These are phyloP conservation scores for Grifola frondosa DNA, from an alignment of 1,284 basidiomycete genomes.

Conservation along the genomic window DNA sequence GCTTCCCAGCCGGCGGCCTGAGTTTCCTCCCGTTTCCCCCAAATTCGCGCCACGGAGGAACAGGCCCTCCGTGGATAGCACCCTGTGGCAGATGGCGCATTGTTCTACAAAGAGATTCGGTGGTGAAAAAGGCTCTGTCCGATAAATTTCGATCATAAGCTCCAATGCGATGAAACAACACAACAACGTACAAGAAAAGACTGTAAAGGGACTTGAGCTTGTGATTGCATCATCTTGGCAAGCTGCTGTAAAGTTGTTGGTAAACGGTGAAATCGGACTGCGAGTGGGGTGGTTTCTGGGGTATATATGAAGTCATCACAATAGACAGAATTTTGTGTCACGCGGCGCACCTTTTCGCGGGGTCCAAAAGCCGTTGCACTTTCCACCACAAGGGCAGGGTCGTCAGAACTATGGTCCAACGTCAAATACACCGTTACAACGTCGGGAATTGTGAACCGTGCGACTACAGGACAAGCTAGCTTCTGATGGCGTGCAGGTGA, in stretches of 20 bases:
- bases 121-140: conserved; percentile 55
- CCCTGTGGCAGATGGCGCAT: conserved; percentile 58
- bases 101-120: conserved; percentile 56
- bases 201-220: conserved; percentile 51
- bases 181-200: conserved; percentile 40
- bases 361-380: conserved; percentile 65
- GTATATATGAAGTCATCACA: conserved; percentile 4
- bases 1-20: conserved; percentile 45
- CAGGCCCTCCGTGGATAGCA: conserved; percentile 63
- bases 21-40: conserved; percentile 36
- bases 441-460: conserved; percentile 59
- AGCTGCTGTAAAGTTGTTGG: conserved; percentile 64
- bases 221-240: conserved; percentile 52
- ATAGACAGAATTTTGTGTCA: not conserved
- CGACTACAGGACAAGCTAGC: conserved; percentile 36
- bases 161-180: not conserved
- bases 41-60: conserved; percentile 68
- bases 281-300: conserved; percentile 62
- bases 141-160: conserved; percentile 4
- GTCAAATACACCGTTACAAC: conserved; percentile 60
- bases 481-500: conserved; percentile 15
- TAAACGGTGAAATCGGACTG: conserved; percentile 66
- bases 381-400: conserved; percentile 47
- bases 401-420: conserved; percentile 37
- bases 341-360: conserved; percentile 54